Evolutionary conservation across 2,329 filamentous ascomycete genomes (phyloP), one percentile per base, ranked within the genome.

Genomic region (Alternaria angustiovoidea): DNA sequence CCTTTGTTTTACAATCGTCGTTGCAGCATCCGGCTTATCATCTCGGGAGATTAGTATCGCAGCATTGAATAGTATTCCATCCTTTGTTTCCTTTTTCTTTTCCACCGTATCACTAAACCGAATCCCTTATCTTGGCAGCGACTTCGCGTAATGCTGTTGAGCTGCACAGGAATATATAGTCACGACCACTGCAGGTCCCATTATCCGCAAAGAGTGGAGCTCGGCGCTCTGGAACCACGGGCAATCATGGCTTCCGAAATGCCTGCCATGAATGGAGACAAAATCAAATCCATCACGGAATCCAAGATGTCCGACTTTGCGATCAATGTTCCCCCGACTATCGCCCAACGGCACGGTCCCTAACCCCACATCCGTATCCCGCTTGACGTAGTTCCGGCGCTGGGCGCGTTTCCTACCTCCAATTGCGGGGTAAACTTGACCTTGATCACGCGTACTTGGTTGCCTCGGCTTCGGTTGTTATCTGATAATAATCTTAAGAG

Each of bases 351-450:
- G 20, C 20, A 24, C 11, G 5, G 12, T 4, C 7, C 7, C 20
- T 20, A 12, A 49, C 46, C 30, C 46, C 46, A 49, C 46, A 49
- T 38, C 20, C 30, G 14, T 14, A 38, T 24, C 46, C 30, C 46
- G 46, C 46, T 24, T 24, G 46, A 48, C 46, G 46, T 48, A 48
- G 30, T n/a, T 18, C 20, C n/a, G 38, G n/a, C n/a, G 38, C 38
- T 39, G 38, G n/a, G 38, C 38, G 38, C 38, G n/a, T 39, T 11
- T 16, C n/a, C n/a, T 34, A 39, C 53, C 52, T 52, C 47, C 41
- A 42, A 57, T 44, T 57, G 57, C 54, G 57, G 57, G 57, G 57
- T 57, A 60, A 36, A 24, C 14, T 7, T 49, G 20, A 22, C 30
- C 46, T 16, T 26, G 20, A 24, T 49, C 46, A 36, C 32, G 46